A percentile compares a stretch with the other conserved stretches of the same genome.
Evolutionary conservation across 805 yeast species (phyloP).

Genomic region (Wickerhamiella occidentalis): DNA sequence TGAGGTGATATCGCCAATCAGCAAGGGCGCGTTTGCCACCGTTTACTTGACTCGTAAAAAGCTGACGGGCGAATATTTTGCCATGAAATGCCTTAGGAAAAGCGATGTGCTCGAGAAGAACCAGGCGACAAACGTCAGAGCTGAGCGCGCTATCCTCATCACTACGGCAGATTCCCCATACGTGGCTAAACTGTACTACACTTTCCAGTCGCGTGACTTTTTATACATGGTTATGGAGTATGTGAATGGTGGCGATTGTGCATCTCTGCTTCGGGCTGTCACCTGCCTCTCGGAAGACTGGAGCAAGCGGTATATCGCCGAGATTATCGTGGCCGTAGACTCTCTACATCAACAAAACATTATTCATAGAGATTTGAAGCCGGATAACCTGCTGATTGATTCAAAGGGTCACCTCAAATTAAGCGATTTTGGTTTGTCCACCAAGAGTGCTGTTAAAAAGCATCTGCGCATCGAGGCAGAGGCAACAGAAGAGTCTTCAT

Average conservation of each 20-base stretch:
- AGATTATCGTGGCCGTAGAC: slow-evolving; percentile 78
- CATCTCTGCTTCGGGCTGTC: slow-evolving; percentile 67
- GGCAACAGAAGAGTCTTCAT: slow-evolving; percentile 23
- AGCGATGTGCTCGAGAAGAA: slow-evolving; percentile 95
- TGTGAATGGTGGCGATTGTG: slow-evolving; percentile 90
- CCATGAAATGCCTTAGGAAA: slow-evolving; percentile 82
- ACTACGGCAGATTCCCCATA: slow-evolving; percentile 73
- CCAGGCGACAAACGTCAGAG: slow-evolving; percentile 86
- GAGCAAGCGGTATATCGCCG: slow-evolving; percentile 72
- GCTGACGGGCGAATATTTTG: slow-evolving; percentile 87
- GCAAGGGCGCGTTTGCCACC: slow-evolving; percentile 95
- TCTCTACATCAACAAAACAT: slow-evolving; percentile 82
- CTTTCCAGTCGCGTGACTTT: slow-evolving; percentile 80
- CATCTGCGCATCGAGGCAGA: background rate
- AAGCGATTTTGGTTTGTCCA: slow-evolving; percentile 76
- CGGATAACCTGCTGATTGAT: slow-evolving; percentile 85
- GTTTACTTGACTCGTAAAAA: slow-evolving; percentile 77
- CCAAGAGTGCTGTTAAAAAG: slow-evolving; percentile 2
- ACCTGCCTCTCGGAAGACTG: slow-evolving; percentile 79
- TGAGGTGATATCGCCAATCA: slow-evolving; percentile 81
- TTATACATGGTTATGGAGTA: slow-evolving; percentile 93
- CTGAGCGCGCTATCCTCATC: slow-evolving; percentile 97
- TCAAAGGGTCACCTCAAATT: slow-evolving; percentile 77
- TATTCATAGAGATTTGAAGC: slow-evolving; percentile 89
- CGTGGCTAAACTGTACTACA: slow-evolving; percentile 77